Evolutionary conservation across 176 grass and related monocot genomes (phyloP).

Genomic region (Neostapfia colusana): DNA sequence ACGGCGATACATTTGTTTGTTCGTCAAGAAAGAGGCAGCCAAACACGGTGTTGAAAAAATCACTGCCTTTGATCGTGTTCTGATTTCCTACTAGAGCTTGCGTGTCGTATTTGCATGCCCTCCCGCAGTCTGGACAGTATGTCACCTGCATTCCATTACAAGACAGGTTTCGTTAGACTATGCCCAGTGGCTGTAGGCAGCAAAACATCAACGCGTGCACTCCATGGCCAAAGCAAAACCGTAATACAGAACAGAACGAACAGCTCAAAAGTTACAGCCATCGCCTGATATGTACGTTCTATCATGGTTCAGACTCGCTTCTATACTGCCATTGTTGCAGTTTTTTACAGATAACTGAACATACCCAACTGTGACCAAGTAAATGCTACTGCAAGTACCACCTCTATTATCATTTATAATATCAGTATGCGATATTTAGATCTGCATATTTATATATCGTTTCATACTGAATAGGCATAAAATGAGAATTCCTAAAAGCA

Average conservation of each 20-base stretch:
- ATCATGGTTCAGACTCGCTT: background rate
- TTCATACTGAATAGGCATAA: background rate
- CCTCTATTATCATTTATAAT: background rate
- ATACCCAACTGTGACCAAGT: background rate
- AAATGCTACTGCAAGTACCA: background rate
- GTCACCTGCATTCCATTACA: conserved; percentile 65
- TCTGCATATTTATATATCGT: conserved; percentile 4
- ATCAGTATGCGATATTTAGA: background rate
- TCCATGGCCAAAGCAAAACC: background rate
- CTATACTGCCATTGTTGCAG: background rate
- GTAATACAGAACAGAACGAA: background rate
- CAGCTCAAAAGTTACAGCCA: background rate
- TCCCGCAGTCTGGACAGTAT: conserved; percentile 87
- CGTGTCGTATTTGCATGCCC: conserved; percentile 87
- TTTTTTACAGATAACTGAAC: background rate
- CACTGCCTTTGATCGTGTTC: conserved; percentile 46
- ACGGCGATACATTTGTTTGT: conserved; percentile 55
- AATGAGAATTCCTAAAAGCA: background rate
- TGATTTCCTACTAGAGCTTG: conserved; percentile 48
- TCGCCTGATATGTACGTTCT: background rate
- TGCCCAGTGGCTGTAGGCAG: background rate
- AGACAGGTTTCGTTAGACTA: background rate
- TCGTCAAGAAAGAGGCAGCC: conserved; percentile 88
- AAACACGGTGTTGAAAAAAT: conserved; percentile 85
- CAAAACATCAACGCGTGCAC: background rate